phyloP scores from a whole-genome alignment of 2,329 filamentous ascomycete species.

The Tympanopsis confertula region DNA sequence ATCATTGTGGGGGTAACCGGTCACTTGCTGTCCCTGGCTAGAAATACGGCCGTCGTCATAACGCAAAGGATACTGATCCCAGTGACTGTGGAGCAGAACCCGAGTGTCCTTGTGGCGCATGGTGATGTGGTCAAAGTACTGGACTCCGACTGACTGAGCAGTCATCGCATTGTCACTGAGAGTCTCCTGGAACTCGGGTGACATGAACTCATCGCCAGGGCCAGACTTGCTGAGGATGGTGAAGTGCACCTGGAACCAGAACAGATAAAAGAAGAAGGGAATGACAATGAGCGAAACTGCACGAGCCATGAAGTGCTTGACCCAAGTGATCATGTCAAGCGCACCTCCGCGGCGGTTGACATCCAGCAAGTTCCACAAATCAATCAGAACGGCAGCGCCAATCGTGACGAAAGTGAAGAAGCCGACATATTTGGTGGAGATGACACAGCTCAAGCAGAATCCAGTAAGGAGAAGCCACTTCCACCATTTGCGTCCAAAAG shows the following conservation, averaged over 20 bases:
- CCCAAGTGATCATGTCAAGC: constrained; percentile 69
- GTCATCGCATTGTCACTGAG: constrained; percentile 90
- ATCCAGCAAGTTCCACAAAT: constrained; percentile 88
- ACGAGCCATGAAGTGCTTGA: constrained; percentile 81
- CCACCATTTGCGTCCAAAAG: constrained; percentile 97
- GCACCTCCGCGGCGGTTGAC: constrained; percentile 74
- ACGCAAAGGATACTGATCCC: constrained; percentile 76
- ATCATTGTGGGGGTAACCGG: constrained; percentile 94
- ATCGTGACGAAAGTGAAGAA: constrained; percentile 95
- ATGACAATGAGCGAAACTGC: constrained; percentile 77
- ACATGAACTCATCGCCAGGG: constrained; percentile 97
- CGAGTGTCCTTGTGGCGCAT: constrained; percentile 96
- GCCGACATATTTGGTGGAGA: constrained; percentile 96
- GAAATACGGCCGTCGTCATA: constrained; percentile 97
- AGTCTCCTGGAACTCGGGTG: constrained; percentile 93
- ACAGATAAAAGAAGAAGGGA: constrained; percentile 94
- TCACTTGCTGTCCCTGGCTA: constrained; percentile 95
- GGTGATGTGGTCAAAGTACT: constrained; percentile 82
- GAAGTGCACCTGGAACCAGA: constrained; percentile 99
- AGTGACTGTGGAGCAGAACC: constrained; percentile 87
- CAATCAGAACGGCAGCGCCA: constrained; percentile 83
- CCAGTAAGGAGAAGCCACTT: constrained; percentile 96
- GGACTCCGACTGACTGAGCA: constrained; percentile 70
- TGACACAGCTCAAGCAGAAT: constrained; percentile 89
- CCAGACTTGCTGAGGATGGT: constrained; percentile 77